Evolutionary conservation across 1,139 yeast genomes (phyloP), one percentile per base, ranked within the genome.

Genomic region (Ogataea hybrid): DNA sequence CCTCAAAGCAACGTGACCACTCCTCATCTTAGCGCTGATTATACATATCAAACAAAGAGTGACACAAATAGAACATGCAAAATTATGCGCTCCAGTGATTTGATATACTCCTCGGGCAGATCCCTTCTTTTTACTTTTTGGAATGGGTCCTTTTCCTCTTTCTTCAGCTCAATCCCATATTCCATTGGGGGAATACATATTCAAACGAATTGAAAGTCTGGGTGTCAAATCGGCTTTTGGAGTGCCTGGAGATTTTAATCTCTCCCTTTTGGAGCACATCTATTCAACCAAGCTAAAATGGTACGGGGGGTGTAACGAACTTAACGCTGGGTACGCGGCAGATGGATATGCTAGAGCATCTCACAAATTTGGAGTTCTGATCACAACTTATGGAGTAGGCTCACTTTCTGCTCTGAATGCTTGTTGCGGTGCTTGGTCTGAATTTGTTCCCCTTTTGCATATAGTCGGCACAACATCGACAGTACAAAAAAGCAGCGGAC

Each of bases 351-450:
- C 73, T 2, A 50, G 65, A 46, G 41, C 46, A 33, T 51, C 52
- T 43, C 39, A 49, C 23, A 49, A 53, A 25, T 43, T 62, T 25
- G 65, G 65, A 33, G 63, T 60, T 22, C 46, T 61, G 25, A 39
- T 62, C 20, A 79, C 87, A 37, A 81, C 87, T 17, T 85, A 74
- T 65, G 96, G 96, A 43, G 96, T 87, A 37, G 96, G 96, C 48
- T 96, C 87, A 64, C 73, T 87, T 51, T 79, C 88, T 45, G 95
- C 95, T 6, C 63, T 86, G 54, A 88, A 88, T 66, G 96, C 95
- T 42, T 71, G 84, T 45, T 74, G 88, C 41, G 95, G 95, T 47
- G 78, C 95, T 2, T 83, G 75, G 69, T 84, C 94, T 35, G 96
- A 87, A 64, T 80, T 73, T 58, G 83, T 81, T 41, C 95, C 95